phyloP scores from a whole-genome alignment of 257 asterid genomes.

The Jasminum sambac region DNA sequence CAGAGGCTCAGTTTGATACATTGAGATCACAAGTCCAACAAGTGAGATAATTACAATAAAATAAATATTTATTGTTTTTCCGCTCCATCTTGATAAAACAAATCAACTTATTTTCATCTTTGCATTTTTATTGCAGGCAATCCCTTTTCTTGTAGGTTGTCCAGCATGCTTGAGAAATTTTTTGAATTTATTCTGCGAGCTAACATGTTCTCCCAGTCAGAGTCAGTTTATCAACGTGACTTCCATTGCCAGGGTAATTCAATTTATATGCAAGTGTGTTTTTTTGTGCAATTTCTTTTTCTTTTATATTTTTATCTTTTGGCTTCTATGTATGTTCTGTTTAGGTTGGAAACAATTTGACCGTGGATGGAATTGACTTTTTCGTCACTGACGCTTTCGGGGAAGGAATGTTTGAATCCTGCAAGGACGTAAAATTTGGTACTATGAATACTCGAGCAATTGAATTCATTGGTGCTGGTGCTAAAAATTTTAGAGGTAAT shows the following conservation, averaged over 20 bases:
- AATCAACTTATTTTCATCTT: constrained; percentile 25
- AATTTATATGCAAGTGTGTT: constrained; percentile 7
- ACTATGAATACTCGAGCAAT: constrained; percentile 95
- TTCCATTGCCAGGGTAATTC: constrained; percentile 56
- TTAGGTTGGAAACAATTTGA: constrained; percentile 66
- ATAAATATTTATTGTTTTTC: background rate
- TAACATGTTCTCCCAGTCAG: constrained; percentile 96
- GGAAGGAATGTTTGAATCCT: constrained; percentile 78
- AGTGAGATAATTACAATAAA: constrained; percentile 43
- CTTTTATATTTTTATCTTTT: background rate
- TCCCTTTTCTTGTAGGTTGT: constrained; percentile 98
- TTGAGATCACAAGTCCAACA: constrained; percentile 91
- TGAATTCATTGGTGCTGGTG: constrained; percentile 97
- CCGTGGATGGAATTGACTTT: constrained; percentile 83
- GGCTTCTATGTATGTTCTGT: constrained; percentile 20
- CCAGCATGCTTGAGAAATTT: constrained; percentile 99
- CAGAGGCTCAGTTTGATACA: constrained; percentile 81
- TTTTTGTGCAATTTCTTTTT: background rate
- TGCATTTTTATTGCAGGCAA: constrained; percentile 68
- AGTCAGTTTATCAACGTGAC: constrained; percentile 96
- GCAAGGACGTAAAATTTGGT: constrained; percentile 98
- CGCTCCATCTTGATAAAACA: constrained; percentile 5
- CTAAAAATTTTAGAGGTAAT: constrained; percentile 75
- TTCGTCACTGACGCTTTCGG: constrained; percentile 76
- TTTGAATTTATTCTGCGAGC: constrained; percentile 96